Base-by-base conservation (phyloP, 306 rosid genomes). In the Rubus parviflorus region DNA sequence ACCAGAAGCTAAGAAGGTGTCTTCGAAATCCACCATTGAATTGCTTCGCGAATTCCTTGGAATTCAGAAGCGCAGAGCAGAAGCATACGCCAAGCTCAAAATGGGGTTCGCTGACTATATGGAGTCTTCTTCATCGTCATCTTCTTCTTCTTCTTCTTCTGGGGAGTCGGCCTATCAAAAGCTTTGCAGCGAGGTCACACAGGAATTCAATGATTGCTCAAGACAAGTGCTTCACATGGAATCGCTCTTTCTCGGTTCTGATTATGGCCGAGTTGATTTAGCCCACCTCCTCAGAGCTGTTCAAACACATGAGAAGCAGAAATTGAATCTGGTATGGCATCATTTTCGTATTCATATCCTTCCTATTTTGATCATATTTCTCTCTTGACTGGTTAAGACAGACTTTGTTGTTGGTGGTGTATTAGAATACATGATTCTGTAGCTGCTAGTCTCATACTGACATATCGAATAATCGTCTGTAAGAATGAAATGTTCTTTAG, bases 301-400 rank as follows among this genome's bases (percentile, higher is more conserved):
- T 82, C 98, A 94, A 81, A 81, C 68, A n/a, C 97, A 94, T 57
- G 98, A 94, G 81, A 92, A 89, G 82, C 83, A 92, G 85, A 94
- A 92, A 78, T 81, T 94, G 74, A 82, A 90, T 6, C 87, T 89
- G 90, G 98, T 94, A 88, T 30, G 35, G 35, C 35, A 30, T 30
- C 35, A 1, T 30, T 1, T 30, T 30, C 35, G 35, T 30, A 30
- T 30, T 30, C 35, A 30, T 30, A 30, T 30, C 35, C 35, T 30
- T 30, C 35, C 35, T 30, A 2, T 30, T 30, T 30, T 30, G 35
- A 30, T 30, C 35, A 30, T 30, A 30, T 30, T 30, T 30, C 35
- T 30, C 35, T 30, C 35, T 30, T 30, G 2, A 30, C 35, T 30
- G 35, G 35, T 30, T 30, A 30, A 30, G 35, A 30, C 35, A 30